Percentiles rank a stretch among this genome's conserved stretches.
These are phyloP conservation scores for Sugiyamaella boreocaroliniensis DNA, from an alignment of 805 yeast genomes.

Conservation along the genomic window DNA sequence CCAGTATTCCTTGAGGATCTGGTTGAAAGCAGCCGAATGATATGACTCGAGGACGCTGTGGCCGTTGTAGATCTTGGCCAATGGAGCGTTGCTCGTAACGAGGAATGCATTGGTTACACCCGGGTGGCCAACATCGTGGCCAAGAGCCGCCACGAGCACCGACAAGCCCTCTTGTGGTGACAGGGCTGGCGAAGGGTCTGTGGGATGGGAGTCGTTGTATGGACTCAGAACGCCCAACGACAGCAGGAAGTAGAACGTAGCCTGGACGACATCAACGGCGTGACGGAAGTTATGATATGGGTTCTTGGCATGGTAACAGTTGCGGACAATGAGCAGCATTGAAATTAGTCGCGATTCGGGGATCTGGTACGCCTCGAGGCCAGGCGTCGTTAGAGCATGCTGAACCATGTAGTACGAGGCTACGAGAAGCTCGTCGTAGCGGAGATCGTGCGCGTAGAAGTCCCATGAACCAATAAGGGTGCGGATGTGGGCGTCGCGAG, in stretches of 20 bases:
- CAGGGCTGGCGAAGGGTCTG: constrained; percentile 6
- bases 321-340: constrained; percentile 61
- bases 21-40: constrained; percentile 62
- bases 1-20: constrained; percentile 48
- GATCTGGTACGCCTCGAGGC: constrained; percentile 2
- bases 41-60: constrained; percentile 74
- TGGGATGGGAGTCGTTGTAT: constrained; percentile 10
- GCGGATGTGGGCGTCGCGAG: background rate
- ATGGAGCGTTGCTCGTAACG: constrained; percentile 50
- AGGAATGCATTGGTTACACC: constrained; percentile 83
- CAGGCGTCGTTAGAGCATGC: constrained; percentile 26
- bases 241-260: constrained; percentile 59
- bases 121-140: constrained; percentile 96
- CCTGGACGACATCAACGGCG: constrained; percentile 93
- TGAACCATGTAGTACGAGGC: constrained; percentile 52
- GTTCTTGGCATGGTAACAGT: constrained; percentile 75
- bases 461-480: constrained; percentile 40
- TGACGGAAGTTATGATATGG: constrained; percentile 94
- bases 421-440: constrained; percentile 58
- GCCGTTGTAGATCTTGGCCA: constrained; percentile 55
- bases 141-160: constrained; percentile 72
- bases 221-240: constrained; percentile 25
- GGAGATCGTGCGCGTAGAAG: constrained; percentile 61
- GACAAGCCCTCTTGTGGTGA: constrained; percentile 46
- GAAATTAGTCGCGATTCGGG: constrained; percentile 45